phyloP scores from a whole-genome alignment of 31 red algal species.

The Endocladia muricata region DNA sequence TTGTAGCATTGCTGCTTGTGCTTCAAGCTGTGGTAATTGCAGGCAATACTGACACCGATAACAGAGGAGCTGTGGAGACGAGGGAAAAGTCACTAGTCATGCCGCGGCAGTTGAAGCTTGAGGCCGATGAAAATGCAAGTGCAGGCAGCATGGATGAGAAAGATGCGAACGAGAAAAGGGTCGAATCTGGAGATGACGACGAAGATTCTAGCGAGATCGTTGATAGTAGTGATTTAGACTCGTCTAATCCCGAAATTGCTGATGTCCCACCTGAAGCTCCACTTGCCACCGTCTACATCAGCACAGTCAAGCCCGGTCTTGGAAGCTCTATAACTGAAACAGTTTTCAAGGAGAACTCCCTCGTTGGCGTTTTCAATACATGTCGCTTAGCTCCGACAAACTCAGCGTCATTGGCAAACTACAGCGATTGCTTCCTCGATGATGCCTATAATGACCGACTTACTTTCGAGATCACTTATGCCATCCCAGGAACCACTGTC shows the following conservation, averaged over 20 bases:
- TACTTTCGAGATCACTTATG: conserved; percentile 50
- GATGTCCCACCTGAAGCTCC: conserved; percentile 4
- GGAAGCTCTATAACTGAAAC: conserved; percentile 20
- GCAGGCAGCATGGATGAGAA: neutral
- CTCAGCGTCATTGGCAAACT: neutral
- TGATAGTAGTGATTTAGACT: no score
- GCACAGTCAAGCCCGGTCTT: conserved; percentile 42
- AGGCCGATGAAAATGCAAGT: neutral
- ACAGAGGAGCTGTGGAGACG: no score
- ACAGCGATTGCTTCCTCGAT: conserved; percentile 43
- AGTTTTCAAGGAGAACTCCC: conserved; percentile 39
- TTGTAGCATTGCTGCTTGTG: no score
- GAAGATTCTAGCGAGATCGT: no score
- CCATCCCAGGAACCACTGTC: neutral
- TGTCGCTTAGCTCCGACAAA: conserved; percentile 14
- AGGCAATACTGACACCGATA: no score
- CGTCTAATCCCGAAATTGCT: no score
- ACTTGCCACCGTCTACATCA: conserved; percentile 27
- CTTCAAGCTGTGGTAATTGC: no score
- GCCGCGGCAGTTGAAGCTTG: neutral
- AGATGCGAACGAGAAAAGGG: neutral
- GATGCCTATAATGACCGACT: conserved; percentile 67
- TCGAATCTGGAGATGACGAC: neutral
- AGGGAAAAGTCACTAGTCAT: no score
- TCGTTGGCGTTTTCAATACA: conserved; percentile 54